These are phyloP conservation scores for Aquilaria malaccensis DNA, from an alignment of 345 rosid genomes.

Conservation along the genomic window DNA sequence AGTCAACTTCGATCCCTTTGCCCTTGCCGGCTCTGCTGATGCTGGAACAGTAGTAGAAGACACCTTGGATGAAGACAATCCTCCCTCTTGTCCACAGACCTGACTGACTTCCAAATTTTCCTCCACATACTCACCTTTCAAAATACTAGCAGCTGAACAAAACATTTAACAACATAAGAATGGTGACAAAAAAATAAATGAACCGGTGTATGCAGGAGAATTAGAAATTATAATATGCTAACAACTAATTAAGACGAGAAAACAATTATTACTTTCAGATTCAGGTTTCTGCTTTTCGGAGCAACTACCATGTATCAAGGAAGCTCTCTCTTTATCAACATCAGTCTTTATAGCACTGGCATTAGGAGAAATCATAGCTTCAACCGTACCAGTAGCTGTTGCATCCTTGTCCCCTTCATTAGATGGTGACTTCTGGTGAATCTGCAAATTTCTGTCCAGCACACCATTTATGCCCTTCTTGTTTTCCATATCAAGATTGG, in stretches of 20 bases:
- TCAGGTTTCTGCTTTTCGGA: slow-evolving; percentile 21
- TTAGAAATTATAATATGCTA: no score
- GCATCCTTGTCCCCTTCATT: slow-evolving; percentile 21
- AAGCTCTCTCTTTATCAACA: slow-evolving; percentile 23
- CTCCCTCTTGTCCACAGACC: slow-evolving; percentile 14
- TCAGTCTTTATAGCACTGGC: not conserved
- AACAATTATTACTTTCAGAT: slow-evolving; percentile 16
- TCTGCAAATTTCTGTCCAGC: slow-evolving; percentile 10
- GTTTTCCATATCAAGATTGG: slow-evolving; percentile 18
- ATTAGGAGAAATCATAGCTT: slow-evolving; percentile 10
- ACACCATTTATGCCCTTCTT: slow-evolving; percentile 15
- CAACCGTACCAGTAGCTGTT: slow-evolving; percentile 17
- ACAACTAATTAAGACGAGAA: not conserved
- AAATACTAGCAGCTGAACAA: slow-evolving; percentile 18
- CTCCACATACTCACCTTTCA: slow-evolving; percentile 28
- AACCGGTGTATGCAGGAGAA: not conserved
- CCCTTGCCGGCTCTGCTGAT: slow-evolving; percentile 15
- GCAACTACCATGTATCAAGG: slow-evolving; percentile 10
- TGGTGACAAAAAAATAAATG: not conserved
- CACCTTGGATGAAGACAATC: slow-evolving; percentile 11
- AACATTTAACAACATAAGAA: slow-evolving; percentile 4
- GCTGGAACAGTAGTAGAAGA: not conserved
- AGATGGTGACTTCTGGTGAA: slow-evolving; percentile 26
- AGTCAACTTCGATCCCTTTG: slow-evolving; percentile 26
- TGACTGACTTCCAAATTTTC: slow-evolving; percentile 20